Conservation (phyloP, 2,329 filamentous ascomycete species). For the Colletotrichum siamense region DNA sequence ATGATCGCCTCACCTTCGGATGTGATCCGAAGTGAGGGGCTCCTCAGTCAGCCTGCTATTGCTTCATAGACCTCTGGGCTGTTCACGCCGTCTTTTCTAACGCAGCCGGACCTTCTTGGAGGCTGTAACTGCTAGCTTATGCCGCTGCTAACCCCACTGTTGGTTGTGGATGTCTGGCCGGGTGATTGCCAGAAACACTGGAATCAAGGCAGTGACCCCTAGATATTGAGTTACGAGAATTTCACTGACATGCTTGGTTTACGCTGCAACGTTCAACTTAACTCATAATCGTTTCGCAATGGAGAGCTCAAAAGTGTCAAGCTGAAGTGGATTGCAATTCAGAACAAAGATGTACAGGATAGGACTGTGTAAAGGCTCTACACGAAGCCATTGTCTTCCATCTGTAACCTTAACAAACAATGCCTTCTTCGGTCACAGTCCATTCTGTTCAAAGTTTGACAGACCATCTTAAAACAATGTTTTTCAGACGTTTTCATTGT, state of each 20-base stretch:
- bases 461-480: background rate
- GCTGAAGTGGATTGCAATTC: background rate
- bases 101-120: background rate
- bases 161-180: background rate
- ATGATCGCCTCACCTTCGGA: background rate
- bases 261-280: background rate
- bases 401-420: background rate
- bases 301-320: background rate
- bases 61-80: background rate
- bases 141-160: background rate
- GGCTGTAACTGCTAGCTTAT: background rate
- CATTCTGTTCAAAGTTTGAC: background rate
- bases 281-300: background rate
- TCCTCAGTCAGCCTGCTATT: background rate
- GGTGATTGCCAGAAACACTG: background rate
- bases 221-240: background rate
- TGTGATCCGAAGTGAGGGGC: background rate
- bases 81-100: background rate
- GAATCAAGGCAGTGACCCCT: background rate
- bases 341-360: background rate
- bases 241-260: too few species aligned
- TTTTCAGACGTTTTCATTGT: background rate
- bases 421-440: background rate
- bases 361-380: background rate
- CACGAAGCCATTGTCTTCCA: background rate